Evolutionary conservation across 108 stramenopile genomes (phyloP).

Genomic region (Nitzschia sp.): DNA sequence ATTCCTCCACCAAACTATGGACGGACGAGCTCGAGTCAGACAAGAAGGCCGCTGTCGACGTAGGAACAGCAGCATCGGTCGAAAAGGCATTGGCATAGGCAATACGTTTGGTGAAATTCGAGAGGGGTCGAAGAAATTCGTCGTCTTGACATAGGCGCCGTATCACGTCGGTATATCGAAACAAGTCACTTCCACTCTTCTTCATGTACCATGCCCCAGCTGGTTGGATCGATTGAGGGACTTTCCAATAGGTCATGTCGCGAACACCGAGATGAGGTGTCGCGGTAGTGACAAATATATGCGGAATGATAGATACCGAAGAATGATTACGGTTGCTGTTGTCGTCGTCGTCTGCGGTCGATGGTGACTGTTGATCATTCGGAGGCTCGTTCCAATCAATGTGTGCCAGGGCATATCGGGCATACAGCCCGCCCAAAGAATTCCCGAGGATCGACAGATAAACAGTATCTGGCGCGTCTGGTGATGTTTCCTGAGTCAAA

Average conservation of each 20-base stretch:
- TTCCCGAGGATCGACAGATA: conserved; percentile 69
- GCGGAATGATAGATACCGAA: conserved; percentile 29
- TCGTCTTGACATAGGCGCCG: conserved; percentile 41
- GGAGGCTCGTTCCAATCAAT: conserved; percentile 25
- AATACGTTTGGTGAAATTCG: conserved; percentile 61
- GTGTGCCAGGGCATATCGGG: conserved; percentile 61
- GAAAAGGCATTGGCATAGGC: conserved; percentile 79
- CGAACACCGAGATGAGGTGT: conserved; percentile 73
- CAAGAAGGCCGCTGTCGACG: conserved; percentile 77
- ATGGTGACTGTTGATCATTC: not conserved
- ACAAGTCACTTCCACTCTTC: conserved; percentile 55
- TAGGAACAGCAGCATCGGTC: conserved; percentile 83
- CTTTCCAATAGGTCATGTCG: conserved; percentile 17
- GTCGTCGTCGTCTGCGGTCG: not conserved
- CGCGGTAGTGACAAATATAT: conserved; percentile 72
- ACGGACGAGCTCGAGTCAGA: not conserved
- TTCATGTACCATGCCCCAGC: conserved; percentile 51
- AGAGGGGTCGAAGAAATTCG: conserved; percentile 54
- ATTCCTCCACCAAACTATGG: not conserved
- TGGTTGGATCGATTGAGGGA: conserved; percentile 61
- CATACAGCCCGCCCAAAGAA: conserved; percentile 81
- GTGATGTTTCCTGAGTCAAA: not conserved
- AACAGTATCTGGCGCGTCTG: not conserved
- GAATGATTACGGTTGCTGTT: not conserved
- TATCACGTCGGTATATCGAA: conserved; percentile 52